A percentile compares a stretch with the other conserved stretches of the same genome.
Conservation (phyloP, 179 eudicot species). For the Vitellaria paradoxa region DNA sequence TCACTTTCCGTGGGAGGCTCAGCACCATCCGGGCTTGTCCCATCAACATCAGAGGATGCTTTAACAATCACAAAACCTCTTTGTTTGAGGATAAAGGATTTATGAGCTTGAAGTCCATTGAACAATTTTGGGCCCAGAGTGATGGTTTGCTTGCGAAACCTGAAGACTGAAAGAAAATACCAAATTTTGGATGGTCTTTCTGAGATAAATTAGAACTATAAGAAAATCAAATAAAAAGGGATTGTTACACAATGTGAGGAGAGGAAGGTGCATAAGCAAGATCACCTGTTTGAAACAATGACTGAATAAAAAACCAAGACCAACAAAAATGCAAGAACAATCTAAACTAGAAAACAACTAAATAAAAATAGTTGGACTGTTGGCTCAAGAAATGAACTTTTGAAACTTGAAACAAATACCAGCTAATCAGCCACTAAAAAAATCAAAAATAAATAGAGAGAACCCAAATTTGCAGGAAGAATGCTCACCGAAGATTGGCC, state of each 20-base stretch:
- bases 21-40: constrained; percentile 30
- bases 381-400: not conserved
- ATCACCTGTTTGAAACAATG: constrained; percentile 9
- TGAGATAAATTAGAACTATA: not conserved
- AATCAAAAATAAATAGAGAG: not conserved
- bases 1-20: constrained; percentile 35
- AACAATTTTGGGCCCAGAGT: constrained; percentile 25
- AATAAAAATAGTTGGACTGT: not conserved
- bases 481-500: not conserved
- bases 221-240: not conserved
- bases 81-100: constrained; percentile 30
- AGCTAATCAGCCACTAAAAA: not conserved
- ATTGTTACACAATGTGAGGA: not conserved
- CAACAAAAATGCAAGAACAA: not conserved
- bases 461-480: not conserved
- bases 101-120: constrained; percentile 24
- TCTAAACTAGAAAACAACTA: not conserved
- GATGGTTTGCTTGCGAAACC: constrained; percentile 34
- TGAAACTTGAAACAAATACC: not conserved
- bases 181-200: not conserved
- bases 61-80: constrained; percentile 36
- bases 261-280: not conserved
- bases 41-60: constrained; percentile 49
- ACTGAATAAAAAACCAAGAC: not conserved
- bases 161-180: constrained; percentile 24